Conservation (phyloP, 2,329 filamentous ascomycete genomes). For the Phoma sp. region DNA sequence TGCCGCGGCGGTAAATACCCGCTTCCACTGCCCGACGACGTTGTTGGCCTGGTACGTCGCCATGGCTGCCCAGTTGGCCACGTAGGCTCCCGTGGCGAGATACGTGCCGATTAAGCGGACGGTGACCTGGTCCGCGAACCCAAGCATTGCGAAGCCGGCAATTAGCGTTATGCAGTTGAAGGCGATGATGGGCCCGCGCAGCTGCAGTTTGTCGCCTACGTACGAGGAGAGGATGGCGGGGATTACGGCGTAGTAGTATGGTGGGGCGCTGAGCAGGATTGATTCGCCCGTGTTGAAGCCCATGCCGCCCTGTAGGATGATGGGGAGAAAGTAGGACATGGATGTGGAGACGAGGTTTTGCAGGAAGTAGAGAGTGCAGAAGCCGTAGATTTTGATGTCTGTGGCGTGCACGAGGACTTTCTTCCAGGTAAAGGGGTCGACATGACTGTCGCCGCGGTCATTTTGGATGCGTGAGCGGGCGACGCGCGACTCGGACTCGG, state of each 20-base stretch:
- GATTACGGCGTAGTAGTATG: constrained; percentile 71
- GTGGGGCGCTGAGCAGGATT: constrained; percentile 69
- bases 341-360: constrained; percentile 71
- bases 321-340: constrained; percentile 70
- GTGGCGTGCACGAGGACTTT: constrained; percentile 63
- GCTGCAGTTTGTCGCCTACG: constrained; percentile 65
- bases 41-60: constrained; percentile 62
- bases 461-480: constrained; percentile 64
- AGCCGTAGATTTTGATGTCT: constrained; percentile 69
- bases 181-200: constrained; percentile 67
- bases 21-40: constrained; percentile 65
- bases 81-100: constrained; percentile 71
- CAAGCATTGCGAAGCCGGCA: constrained; percentile 69
- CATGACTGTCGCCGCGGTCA: constrained; percentile 66
- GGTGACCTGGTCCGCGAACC: constrained; percentile 64
- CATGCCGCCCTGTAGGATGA: constrained; percentile 60
- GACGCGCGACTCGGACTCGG: constrained; percentile 61
- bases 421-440: constrained; percentile 62
- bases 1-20: constrained; percentile 65
- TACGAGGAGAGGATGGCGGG: constrained; percentile 68
- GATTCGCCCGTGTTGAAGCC: constrained; percentile 51
- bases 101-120: constrained; percentile 70
- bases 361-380: constrained; percentile 69
- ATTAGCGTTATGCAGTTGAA: constrained; percentile 70
- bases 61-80: constrained; percentile 72